These are phyloP conservation scores for Porcisia hertigi DNA, from an alignment of 208 protist genomes.

Conservation along the genomic window DNA sequence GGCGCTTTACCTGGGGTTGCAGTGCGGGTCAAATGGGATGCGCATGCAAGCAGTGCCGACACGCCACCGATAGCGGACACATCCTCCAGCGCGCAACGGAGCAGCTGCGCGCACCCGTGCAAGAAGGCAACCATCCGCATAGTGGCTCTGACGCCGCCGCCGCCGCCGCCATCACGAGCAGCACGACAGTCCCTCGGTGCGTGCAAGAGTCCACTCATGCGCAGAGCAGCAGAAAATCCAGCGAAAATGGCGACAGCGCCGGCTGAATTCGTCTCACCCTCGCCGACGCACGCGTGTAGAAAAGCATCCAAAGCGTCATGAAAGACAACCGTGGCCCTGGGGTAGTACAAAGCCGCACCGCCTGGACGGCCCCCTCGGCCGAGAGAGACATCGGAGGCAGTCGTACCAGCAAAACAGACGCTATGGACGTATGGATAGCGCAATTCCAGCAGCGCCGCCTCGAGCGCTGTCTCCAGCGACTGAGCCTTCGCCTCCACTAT, in stretches of 20 bases:
- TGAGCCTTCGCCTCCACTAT: neutral
- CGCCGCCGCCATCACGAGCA: neutral
- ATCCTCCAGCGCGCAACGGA: conserved; percentile 20
- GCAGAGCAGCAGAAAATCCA: conserved; percentile 20
- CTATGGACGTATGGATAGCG: neutral
- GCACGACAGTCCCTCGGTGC: neutral
- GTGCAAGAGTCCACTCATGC: conserved; percentile 22
- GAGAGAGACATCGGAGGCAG: neutral
- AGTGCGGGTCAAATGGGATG: conserved; percentile 19
- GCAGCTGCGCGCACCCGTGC: conserved; percentile 18
- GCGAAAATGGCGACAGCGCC: conserved; percentile 26
- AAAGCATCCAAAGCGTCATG: conserved; percentile 14
- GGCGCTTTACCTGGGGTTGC: neutral
- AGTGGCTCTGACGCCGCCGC: neutral
- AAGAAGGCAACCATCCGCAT: conserved; percentile 1
- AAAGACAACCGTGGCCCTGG: neutral
- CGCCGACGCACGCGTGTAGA: conserved; percentile 5
- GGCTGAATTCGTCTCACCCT: neutral
- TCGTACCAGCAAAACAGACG: neutral
- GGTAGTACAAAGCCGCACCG: neutral
- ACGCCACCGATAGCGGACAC: conserved; percentile 16
- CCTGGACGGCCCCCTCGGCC: neutral
- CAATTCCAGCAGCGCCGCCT: conserved; percentile 19
- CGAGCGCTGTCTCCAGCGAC: conserved; percentile 8
- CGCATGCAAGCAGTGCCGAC: conserved; percentile 27